Evolutionary conservation across 306 rosid genomes (phyloP).

Genomic region (Acmispon strigosus): DNA sequence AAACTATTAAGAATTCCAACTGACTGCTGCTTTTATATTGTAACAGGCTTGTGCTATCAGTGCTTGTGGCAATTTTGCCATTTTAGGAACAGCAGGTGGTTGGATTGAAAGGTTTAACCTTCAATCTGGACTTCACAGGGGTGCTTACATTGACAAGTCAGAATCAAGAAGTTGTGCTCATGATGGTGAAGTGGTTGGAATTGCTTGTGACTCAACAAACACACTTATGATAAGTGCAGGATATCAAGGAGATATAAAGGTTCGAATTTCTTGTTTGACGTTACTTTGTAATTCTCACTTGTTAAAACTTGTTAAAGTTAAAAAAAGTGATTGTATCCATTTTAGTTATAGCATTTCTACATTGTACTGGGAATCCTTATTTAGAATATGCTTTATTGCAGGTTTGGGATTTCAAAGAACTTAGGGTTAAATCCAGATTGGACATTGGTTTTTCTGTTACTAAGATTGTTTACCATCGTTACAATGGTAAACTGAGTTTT

Average conservation of each 20-base stretch:
- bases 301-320: neutral
- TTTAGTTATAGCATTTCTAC: neutral
- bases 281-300: neutral
- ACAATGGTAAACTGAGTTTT: conserved; percentile 52
- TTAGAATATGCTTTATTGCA: conserved; percentile 23
- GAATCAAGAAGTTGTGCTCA: conserved; percentile 64
- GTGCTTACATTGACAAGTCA: conserved; percentile 58
- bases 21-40: conserved; percentile 25
- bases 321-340: neutral
- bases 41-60: conserved; percentile 85
- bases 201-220: conserved; percentile 94
- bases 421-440: conserved; percentile 64
- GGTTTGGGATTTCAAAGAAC: conserved; percentile 92
- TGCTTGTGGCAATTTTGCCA: conserved; percentile 90
- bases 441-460: conserved; percentile 64
- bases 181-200: conserved; percentile 86
- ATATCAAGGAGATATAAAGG: conserved; percentile 91
- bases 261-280: conserved; percentile 4
- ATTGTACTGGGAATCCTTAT: conserved; percentile 12
- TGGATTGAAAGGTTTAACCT: conserved; percentile 95
- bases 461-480: conserved; percentile 75
- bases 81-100: conserved; percentile 93
- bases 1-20: neutral
- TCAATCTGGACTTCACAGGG: conserved; percentile 89
- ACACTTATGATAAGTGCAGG: conserved; percentile 87